phyloP scores from a whole-genome alignment of 176 grass and related monocot species.

The Oryza longistaminata region DNA sequence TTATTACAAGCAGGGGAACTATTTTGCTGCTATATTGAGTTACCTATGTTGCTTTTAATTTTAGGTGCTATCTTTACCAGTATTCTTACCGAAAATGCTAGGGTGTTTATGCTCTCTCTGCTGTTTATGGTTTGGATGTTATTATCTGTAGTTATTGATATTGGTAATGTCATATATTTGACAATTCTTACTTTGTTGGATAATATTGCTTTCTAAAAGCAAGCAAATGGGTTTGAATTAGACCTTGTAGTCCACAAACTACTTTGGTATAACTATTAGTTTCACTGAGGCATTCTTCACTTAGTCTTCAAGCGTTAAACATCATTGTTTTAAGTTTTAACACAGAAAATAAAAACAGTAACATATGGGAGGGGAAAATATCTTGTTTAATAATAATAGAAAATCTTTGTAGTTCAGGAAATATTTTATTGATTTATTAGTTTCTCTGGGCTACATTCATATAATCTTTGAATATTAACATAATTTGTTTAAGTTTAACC shows the following conservation, averaged over 20 bases:
- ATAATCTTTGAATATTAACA: background rate
- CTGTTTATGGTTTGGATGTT: background rate
- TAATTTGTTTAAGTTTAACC: background rate
- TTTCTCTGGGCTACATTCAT: background rate
- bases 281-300: background rate
- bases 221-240: background rate
- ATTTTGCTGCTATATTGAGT: background rate
- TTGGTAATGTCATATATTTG: background rate
- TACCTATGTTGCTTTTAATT: constrained; percentile 4
- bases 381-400: background rate
- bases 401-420: background rate
- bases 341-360: background rate
- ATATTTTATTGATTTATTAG: background rate
- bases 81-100: background rate
- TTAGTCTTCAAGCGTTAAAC: background rate
- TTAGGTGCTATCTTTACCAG: constrained; percentile 6
- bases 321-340: background rate
- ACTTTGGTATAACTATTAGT: background rate
- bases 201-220: background rate
- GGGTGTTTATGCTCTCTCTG: background rate
- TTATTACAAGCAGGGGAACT: background rate
- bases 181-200: background rate
- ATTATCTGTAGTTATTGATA: background rate
- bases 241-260: background rate
- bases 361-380: background rate